Evolutionary conservation across 1,284 basidiomycete genomes (phyloP).

Genomic region (Melampsora americana): DNA sequence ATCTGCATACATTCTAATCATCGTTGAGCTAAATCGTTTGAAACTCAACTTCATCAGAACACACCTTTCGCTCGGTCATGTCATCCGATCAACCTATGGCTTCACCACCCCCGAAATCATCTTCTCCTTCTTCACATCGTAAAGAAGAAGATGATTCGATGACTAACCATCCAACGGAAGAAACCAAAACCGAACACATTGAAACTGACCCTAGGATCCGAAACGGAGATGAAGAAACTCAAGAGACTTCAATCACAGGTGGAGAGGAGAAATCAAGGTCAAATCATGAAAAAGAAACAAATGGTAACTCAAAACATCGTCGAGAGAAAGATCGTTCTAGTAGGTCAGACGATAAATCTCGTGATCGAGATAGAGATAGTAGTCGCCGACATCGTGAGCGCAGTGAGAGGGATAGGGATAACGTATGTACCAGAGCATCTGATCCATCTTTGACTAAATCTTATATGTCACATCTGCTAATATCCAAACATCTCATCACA

Average conservation of each 20-base stretch:
- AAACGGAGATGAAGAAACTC: not conserved
- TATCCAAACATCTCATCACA: not conserved
- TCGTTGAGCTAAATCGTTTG: too few relatives aligned
- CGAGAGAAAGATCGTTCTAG: not conserved
- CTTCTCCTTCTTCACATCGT: too few relatives aligned
- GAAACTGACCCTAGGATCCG: not conserved
- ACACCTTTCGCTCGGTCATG: too few relatives aligned
- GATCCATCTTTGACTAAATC: not conserved
- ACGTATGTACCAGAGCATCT: not conserved
- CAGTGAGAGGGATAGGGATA: slow-evolving; percentile 16
- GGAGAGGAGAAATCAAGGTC: not conserved
- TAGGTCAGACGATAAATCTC: not conserved
- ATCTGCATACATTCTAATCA: too few relatives aligned
- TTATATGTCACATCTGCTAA: not conserved
- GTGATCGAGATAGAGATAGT: slow-evolving; percentile 17
- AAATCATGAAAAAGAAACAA: not conserved
- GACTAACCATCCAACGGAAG: too few relatives aligned
- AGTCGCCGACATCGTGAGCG: slow-evolving; percentile 24
- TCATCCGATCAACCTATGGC: too few relatives aligned
- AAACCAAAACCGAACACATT: not conserved
- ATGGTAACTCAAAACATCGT: not conserved
- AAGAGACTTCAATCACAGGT: not conserved
- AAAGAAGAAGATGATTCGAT: too few relatives aligned
- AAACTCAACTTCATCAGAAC: too few relatives aligned
- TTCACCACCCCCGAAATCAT: too few relatives aligned